Evolutionary conservation across 805 yeast species (phyloP).

Genomic region (Teunomyces gatunensis): DNA sequence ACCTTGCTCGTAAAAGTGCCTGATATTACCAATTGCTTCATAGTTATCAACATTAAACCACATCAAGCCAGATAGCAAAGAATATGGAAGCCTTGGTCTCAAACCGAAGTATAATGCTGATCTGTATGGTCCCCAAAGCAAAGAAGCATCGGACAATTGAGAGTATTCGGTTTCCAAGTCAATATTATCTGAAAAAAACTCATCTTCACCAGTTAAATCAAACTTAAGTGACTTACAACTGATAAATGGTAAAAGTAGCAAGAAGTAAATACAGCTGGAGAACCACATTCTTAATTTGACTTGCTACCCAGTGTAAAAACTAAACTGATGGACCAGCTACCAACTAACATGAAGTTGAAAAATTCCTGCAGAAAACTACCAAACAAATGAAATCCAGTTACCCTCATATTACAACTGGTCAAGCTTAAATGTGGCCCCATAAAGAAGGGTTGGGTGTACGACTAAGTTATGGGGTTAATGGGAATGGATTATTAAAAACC

Average conservation of each 20-base stretch:
- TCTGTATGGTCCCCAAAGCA: conserved; percentile 89
- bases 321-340: too few relatives aligned
- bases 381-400: neutral
- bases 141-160: conserved; percentile 19
- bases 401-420: too few relatives aligned
- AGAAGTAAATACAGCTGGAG: neutral
- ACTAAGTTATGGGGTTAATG: conserved; percentile 16
- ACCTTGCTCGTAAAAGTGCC: conserved; percentile 74
- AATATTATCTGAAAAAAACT: neutral
- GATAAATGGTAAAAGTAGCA: conserved; percentile 3
- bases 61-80: conserved; percentile 76
- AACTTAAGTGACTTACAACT: conserved; percentile 16
- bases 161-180: conserved; percentile 9
- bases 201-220: conserved; percentile 16
- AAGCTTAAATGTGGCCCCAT: conserved; percentile 15
- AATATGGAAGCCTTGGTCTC: conserved; percentile 74
- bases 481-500: conserved; percentile 8
- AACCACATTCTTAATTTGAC: neutral
- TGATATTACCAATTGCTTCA: conserved; percentile 50
- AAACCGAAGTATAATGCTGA: conserved; percentile 84
- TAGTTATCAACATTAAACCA: conserved; percentile 75
- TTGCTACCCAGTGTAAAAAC: too few relatives aligned
- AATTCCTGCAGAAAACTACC: neutral
- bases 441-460: conserved; percentile 15
- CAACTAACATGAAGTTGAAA: neutral